These are phyloP conservation scores for Omphalotus olearius DNA, from an alignment of 1,284 basidiomycete species.

Conservation along the genomic window DNA sequence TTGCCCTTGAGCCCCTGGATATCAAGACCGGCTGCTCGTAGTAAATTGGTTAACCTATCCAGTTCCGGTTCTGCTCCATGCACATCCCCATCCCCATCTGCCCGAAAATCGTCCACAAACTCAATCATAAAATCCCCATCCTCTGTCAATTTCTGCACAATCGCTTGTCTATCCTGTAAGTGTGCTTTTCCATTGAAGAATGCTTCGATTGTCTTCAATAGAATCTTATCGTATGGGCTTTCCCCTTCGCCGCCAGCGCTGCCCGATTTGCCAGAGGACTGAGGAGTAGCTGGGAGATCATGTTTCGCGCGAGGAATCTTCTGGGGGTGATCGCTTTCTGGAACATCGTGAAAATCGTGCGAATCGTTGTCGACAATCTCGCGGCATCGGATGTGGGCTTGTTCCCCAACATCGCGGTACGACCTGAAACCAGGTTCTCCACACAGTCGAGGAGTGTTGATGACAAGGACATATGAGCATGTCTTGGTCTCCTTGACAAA, in stretches of 20 bases:
- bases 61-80: conserved; percentile 13
- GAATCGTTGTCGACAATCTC: conserved; percentile 52
- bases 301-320: conserved; percentile 45
- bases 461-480: conserved; percentile 87
- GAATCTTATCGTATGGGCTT: conserved; percentile 26
- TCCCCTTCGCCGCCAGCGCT: background rate
- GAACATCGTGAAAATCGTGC: conserved; percentile 22
- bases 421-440: conserved; percentile 87
- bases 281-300: conserved; percentile 37
- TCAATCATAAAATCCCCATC: conserved; percentile 14
- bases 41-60: conserved; percentile 6
- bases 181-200: conserved; percentile 26
- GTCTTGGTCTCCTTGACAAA: conserved; percentile 90
- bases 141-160: conserved; percentile 12
- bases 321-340: conserved; percentile 52
- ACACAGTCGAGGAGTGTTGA: conserved; percentile 90
- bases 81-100: conserved; percentile 19
- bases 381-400: conserved; percentile 70
- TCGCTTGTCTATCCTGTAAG: conserved; percentile 4
- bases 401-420: conserved; percentile 58
- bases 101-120: conserved; percentile 12
- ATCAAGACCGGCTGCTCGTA: conserved; percentile 12
- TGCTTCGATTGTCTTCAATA: conserved; percentile 39
- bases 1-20: conserved; percentile 20
- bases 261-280: conserved; percentile 5